Conservation (phyloP, 2,329 filamentous ascomycete genomes). For the Arthrobotrys entomopaga region DNA sequence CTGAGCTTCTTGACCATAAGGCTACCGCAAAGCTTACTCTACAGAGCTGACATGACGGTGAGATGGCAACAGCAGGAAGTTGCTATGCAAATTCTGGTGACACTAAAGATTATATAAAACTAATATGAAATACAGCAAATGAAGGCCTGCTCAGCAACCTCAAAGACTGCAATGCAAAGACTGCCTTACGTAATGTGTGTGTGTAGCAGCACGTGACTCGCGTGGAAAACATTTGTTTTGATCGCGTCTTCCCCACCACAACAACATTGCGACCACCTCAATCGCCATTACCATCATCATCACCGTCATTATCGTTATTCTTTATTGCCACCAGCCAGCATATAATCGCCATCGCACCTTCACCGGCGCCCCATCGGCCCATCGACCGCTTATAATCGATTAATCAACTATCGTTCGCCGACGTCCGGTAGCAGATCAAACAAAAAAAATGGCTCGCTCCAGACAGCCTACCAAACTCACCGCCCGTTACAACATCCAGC, state of each 20-base stretch:
- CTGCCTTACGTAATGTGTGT: too few species aligned
- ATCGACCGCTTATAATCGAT: neutral
- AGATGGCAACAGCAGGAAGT: neutral
- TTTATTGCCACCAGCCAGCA: neutral
- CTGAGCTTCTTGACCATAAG: too few species aligned
- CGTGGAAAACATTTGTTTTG: slow-evolving; percentile 14
- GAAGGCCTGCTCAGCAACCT: too few species aligned
- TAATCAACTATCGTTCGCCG: neutral
- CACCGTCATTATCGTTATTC: neutral
- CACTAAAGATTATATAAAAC: neutral
- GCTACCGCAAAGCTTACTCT: too few species aligned
- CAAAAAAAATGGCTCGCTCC: slow-evolving; percentile 35
- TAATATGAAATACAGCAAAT: too few species aligned
- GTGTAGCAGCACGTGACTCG: neutral
- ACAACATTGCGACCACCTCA: neutral
- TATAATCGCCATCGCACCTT: neutral
- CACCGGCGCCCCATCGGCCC: too few species aligned
- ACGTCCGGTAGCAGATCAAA: too few species aligned
- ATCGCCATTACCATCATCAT: neutral
- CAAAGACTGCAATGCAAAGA: too few species aligned
- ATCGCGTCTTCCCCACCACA: slow-evolving; percentile 11
- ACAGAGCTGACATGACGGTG: neutral
- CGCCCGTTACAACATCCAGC: slow-evolving; percentile 36
- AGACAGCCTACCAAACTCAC: slow-evolving; percentile 31
- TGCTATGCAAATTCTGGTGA: neutral